Percentiles rank a stretch among this genome's conserved stretches.
These are phyloP conservation scores for Trichoderma pleuroti DNA, from an alignment of 2,329 filamentous ascomycete species.

Conservation along the genomic window DNA sequence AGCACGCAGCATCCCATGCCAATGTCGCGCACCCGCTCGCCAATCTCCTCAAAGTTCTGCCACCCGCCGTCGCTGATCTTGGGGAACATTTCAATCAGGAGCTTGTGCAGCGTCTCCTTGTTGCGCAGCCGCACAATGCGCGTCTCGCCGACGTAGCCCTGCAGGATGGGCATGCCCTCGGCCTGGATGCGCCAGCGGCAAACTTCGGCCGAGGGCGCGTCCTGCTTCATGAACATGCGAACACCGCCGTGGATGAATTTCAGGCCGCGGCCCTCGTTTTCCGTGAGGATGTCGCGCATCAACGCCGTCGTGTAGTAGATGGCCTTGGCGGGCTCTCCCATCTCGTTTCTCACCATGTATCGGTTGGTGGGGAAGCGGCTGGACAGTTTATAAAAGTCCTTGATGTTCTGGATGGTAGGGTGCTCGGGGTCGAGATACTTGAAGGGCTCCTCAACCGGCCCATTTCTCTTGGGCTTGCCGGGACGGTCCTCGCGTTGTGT, in stretches of 20 bases:
- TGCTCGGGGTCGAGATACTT: conserved; percentile 79
- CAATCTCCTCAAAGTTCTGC: conserved; percentile 80
- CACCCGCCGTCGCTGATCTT: conserved; percentile 73
- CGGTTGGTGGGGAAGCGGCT: conserved; percentile 81
- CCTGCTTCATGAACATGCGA: conserved; percentile 99
- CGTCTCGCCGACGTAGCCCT: conserved; percentile 80
- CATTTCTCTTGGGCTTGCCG: conserved; percentile 42
- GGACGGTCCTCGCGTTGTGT: conserved; percentile 28
- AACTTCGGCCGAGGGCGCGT: conserved; percentile 79
- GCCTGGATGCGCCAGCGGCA: conserved; percentile 95
- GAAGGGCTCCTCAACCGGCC: conserved; percentile 82
- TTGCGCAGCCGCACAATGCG: conserved; percentile 72
- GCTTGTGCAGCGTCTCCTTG: conserved; percentile 73
- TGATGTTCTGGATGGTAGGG: conserved; percentile 72
- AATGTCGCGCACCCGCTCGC: conserved; percentile 73
- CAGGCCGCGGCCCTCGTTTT: conserved; percentile 86
- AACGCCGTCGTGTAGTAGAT: conserved; percentile 93
- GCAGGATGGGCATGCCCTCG: conserved; percentile 86
- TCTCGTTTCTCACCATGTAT: conserved; percentile 93
- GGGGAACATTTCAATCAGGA: conserved; percentile 96
- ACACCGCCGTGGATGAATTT: conserved; percentile 97
- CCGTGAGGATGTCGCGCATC: conserved; percentile 76
- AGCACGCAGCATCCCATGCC: conserved; percentile 91
- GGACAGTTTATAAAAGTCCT: conserved; percentile 80
- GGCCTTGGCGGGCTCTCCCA: conserved; percentile 83